Conservation (phyloP, 1,284 basidiomycete species). For the Taiwanofungus camphoratus region DNA sequence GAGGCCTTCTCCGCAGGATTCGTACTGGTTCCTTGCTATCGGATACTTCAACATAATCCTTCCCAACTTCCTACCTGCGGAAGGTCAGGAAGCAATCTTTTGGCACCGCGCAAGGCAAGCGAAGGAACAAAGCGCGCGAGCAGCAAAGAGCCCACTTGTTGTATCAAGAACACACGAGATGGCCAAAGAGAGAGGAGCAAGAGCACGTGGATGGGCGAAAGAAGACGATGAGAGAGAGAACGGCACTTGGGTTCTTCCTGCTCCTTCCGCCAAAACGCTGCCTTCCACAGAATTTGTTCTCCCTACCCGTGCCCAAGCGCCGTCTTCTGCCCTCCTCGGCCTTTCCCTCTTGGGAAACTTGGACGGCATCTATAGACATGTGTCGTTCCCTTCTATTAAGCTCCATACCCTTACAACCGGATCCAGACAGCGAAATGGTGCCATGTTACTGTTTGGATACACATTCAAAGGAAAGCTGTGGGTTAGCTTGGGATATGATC, state of each 20-base stretch:
- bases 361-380: slow-evolving; percentile 71
- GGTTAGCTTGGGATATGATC: slow-evolving; percentile 72
- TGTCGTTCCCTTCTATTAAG: slow-evolving; percentile 45
- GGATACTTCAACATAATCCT: slow-evolving; percentile 78
- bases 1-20: slow-evolving; percentile 40
- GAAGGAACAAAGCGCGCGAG: slow-evolving; percentile 57
- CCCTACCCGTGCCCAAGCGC: slow-evolving; percentile 27
- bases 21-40: slow-evolving; percentile 74
- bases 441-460: slow-evolving; percentile 71
- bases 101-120: slow-evolving; percentile 71
- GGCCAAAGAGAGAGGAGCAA: slow-evolving; percentile 53
- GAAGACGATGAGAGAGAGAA: slow-evolving; percentile 62
- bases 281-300: slow-evolving; percentile 19
- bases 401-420: slow-evolving; percentile 73
- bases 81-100: slow-evolving; percentile 41
- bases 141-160: slow-evolving; percentile 57
- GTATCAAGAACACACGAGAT: slow-evolving; percentile 56
- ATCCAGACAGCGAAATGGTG: slow-evolving; percentile 66
- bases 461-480: slow-evolving; percentile 69
- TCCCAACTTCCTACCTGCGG: slow-evolving; percentile 54
- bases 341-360: slow-evolving; percentile 75
- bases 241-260: slow-evolving; percentile 37
- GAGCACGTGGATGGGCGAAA: slow-evolving; percentile 59
- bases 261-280: slow-evolving; percentile 17
- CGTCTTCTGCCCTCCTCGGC: slow-evolving; percentile 62